These are phyloP conservation scores for Ophiostoma populinum DNA, from an alignment of 2,329 filamentous ascomycete species.

Conservation along the genomic window DNA sequence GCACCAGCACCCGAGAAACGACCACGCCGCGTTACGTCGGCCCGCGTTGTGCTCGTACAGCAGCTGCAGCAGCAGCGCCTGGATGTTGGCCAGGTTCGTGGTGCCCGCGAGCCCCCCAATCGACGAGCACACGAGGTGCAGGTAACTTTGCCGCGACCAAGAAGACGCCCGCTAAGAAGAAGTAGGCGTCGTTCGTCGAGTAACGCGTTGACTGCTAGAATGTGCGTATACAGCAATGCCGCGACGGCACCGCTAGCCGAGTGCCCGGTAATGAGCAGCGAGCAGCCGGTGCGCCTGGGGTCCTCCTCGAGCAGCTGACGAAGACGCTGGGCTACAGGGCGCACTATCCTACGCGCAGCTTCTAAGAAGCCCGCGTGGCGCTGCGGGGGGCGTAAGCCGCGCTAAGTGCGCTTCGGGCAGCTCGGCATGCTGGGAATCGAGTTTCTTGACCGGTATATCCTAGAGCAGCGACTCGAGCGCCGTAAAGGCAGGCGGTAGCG, in stretches of 20 bases:
- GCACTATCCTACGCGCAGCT: constrained; percentile 59
- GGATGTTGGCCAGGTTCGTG: constrained; percentile 22
- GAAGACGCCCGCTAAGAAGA: too few relatives aligned
- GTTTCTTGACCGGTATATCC: constrained; percentile 63
- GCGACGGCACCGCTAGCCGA: constrained; percentile 76
- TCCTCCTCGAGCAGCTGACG: constrained; percentile 55
- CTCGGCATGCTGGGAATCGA: constrained; percentile 57
- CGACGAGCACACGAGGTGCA: constrained; percentile 8
- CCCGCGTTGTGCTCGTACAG: constrained; percentile 27
- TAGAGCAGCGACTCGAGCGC: constrained; percentile 53
- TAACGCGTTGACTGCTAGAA: too few relatives aligned
- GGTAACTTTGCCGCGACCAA: too few relatives aligned
- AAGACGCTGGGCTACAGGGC: constrained; percentile 53
- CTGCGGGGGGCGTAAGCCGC: too few relatives aligned
- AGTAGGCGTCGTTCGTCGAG: too few relatives aligned
- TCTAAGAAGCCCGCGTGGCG: constrained; percentile 67
- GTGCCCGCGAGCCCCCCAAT: constrained; percentile 8
- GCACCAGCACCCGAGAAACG: constrained; percentile 25
- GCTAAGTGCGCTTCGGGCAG: constrained; percentile 58
- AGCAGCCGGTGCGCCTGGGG: constrained; percentile 45
- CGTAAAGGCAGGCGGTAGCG: constrained; percentile 57
- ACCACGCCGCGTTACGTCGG: constrained; percentile 24
- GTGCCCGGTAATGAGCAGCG: constrained; percentile 70
- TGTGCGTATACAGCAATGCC: constrained; percentile 63
- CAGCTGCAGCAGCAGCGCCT: constrained; percentile 24